phyloP scores from a whole-genome alignment of 495 filamentous ascomycete genomes.

The Choiromyces venosus region DNA sequence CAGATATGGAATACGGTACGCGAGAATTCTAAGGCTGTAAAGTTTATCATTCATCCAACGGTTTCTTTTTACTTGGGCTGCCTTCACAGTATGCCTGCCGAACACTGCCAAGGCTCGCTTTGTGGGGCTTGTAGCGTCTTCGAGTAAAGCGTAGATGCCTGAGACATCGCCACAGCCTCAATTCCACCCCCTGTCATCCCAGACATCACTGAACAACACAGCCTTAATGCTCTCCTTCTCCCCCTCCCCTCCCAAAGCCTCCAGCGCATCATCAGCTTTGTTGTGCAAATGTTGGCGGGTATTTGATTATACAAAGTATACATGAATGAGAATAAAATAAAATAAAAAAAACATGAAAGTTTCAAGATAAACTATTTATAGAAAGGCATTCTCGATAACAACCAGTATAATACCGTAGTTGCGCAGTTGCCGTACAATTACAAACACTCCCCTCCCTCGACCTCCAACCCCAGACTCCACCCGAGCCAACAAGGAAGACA shows the following conservation, averaged over 20 bases:
- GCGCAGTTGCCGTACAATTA: neutral
- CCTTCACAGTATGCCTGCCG: neutral
- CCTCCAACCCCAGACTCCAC: neutral
- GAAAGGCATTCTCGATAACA: neutral
- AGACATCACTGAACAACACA: neutral
- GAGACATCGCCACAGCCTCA: neutral
- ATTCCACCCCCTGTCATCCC: neutral
- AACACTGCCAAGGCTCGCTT: neutral
- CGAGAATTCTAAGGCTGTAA: neutral
- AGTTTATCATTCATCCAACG: neutral
- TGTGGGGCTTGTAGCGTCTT: neutral
- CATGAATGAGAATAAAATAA: neutral
- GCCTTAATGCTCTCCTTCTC: neutral
- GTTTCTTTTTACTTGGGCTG: neutral
- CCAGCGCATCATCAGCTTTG: neutral
- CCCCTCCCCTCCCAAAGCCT: neutral
- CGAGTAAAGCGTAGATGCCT: neutral
- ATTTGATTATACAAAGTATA: neutral
- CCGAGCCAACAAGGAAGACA: neutral
- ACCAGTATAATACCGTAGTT: neutral
- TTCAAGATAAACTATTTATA: conserved; percentile 4
- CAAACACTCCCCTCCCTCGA: neutral
- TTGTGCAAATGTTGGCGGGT: neutral
- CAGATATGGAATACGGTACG: neutral
- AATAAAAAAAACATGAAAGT: neutral